Base-by-base conservation (phyloP, 306 rosid species). In the Vigna radiata region DNA sequence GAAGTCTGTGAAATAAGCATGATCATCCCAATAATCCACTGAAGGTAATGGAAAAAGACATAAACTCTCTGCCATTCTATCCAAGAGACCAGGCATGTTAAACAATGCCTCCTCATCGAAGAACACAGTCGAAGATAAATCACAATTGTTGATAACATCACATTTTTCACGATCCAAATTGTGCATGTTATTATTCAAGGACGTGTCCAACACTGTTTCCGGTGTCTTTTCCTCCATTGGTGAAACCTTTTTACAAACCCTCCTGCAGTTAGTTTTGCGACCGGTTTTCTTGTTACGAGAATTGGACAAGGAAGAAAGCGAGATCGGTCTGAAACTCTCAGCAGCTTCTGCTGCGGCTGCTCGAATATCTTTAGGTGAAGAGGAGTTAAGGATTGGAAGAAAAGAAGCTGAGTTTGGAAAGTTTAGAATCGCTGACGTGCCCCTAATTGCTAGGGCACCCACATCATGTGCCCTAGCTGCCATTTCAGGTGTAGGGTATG, bases 401-500 rank as follows among this genome's bases (percentile, higher is more conserved):
- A 71, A 19, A 7, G 12, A 27, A 25, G 71, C 72, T 5, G 71
- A 65, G 17, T 65, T 43, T 13, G 79, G 60, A 21, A 82, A 82
- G 64, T 82, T 82, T 11, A 82, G 79, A 2, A 31, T 4, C 0
- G 86, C 86, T 8, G 74, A 55, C 16, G 25, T 36, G 46, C 85
- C 85, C 15, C 65, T 75, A 52, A 82, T 66, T 5, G 76, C 72
- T 17, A 82, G 77, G 64, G 76, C 75, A 53, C 78, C 85, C 55
- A 71, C 85, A 14, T 82, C 85, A 54, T 82, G 60, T 43, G 85
- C 85, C 82, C 75, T 77, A 65, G 85, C 85, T 1, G 85, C 85
- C 82, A 82, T 77, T 65, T 82, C 85, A 0, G 85, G 76, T 5
- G 54, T 43, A 65, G 66, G 79, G 47, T 63, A 77, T 29, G 79